Base-by-base conservation (phyloP, 371 early-diverging fungal species). In the Mucor sp. region DNA sequence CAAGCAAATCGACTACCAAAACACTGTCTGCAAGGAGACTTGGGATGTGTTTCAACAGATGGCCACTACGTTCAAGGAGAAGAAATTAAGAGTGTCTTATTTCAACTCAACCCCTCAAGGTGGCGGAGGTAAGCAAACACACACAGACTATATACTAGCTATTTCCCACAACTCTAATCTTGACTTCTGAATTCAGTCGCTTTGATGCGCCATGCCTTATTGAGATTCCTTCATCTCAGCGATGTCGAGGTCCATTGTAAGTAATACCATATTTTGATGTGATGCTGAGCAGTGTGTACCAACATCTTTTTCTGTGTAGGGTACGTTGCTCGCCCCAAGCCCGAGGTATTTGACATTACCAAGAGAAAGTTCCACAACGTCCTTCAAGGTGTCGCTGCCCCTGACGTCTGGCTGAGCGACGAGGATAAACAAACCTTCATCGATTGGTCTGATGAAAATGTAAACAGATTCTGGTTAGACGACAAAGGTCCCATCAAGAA, bases 311-410 rank as follows among this genome's bases (percentile, higher is more conserved):
- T 2, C 47, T 48, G 1, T 21, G 7, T 63, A 84, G 84, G 90
- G 91, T 89, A 81, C 70, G 92, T 92, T 43, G 85, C 89, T 65
- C 86, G 90, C 60, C 93, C 93, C 47, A 90, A 90, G 65, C 91
- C 93, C 9, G 90, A 89, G 60, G 89, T 94, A 9, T 93, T 93
- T 79, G 89, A 91, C 64, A 91, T 93, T 57, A 94, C 94, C 55
- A 94, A 94, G 74, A 82, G 90, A 75, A 93, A 94, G 71, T 90
- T 94, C 75, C 96, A 95, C 76, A 95, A 95, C 76, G 89, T 94
- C 7, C 85, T 95, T 50, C 96, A 95, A 83, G 93, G 93, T 60
- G 94, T 94, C n/a, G 90, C 93, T 14, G 70, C 78, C 33, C 79
- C 82, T 33, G 81, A 85, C 60, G 80, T 82, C 28, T 67, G 82